phyloP scores from a whole-genome alignment of 441 rosid species.

The Erodium chrysanthum region DNA sequence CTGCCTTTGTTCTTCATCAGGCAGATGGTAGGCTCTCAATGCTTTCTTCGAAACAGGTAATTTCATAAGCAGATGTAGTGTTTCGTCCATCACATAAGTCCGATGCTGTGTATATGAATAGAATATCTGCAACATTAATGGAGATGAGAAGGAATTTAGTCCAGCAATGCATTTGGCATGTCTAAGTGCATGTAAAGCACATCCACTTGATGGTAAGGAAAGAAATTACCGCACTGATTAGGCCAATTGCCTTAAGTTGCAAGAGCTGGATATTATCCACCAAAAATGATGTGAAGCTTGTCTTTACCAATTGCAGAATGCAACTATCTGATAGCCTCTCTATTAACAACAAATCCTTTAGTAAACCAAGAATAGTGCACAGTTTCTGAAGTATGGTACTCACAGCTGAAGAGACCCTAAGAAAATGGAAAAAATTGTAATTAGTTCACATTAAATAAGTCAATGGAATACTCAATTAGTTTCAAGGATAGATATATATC shows the following conservation, averaged over 20 bases:
- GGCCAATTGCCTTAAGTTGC: constrained; percentile 87
- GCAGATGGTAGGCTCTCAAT: constrained; percentile 72
- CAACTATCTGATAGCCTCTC: constrained; percentile 97
- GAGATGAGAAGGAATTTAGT: constrained; percentile 9
- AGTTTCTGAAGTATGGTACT: constrained; percentile 79
- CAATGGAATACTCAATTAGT: constrained; percentile 13
- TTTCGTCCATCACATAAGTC: constrained; percentile 72
- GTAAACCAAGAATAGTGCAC: constrained; percentile 81
- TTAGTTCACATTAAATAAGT: not conserved
- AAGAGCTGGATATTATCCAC: constrained; percentile 95
- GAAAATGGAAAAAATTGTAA: constrained; percentile 26
- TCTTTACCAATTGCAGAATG: constrained; percentile 84
- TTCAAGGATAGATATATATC: constrained; percentile 20
- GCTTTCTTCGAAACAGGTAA: constrained; percentile 84
- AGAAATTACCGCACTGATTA: constrained; percentile 63
- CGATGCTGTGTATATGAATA: constrained; percentile 82
- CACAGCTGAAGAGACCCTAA: constrained; percentile 84
- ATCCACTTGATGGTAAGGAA: constrained; percentile 18
- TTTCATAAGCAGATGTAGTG: constrained; percentile 81
- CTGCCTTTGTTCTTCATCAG: constrained; percentile 97
- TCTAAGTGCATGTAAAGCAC: constrained; percentile 12
- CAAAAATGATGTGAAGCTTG: constrained; percentile 75
- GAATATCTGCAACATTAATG: constrained; percentile 59
- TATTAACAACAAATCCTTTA: constrained; percentile 75
- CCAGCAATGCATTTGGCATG: not conserved